phyloP scores from a whole-genome alignment of 352 stramenopile genomes.

The Pythium brachiatum region DNA sequence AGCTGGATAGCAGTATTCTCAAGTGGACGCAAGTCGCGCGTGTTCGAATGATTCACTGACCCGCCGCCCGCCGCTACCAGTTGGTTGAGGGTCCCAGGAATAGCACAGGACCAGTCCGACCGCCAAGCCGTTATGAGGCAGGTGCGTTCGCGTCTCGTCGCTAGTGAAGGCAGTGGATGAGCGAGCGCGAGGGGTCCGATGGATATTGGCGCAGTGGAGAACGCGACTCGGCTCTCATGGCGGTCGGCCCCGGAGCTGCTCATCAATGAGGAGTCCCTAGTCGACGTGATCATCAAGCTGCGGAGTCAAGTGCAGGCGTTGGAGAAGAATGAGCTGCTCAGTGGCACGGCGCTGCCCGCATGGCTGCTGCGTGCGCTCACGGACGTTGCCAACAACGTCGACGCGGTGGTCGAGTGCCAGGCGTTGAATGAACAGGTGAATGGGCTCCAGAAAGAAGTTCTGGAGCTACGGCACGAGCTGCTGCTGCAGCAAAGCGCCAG shows the following conservation, averaged over 20 bases:
- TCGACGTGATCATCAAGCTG: slow-evolving; percentile 74
- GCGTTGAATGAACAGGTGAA: slow-evolving; percentile 67
- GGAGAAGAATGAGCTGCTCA: slow-evolving; percentile 78
- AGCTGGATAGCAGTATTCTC: too few species aligned
- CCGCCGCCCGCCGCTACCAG: too few species aligned
- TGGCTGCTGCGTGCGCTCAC: slow-evolving; percentile 75
- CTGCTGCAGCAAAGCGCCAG: slow-evolving; percentile 54
- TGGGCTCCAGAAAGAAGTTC: slow-evolving; percentile 74
- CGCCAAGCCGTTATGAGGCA: background rate
- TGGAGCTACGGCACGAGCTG: slow-evolving; percentile 77
- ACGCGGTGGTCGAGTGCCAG: slow-evolving; percentile 79
- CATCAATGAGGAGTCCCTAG: slow-evolving; percentile 76
- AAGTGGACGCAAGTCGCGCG: too few species aligned
- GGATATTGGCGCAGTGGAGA: slow-evolving; percentile 34
- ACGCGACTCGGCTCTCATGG: slow-evolving; percentile 55
- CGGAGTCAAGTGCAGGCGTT: slow-evolving; percentile 58
- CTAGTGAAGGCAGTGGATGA: background rate
- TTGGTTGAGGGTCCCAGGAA: background rate
- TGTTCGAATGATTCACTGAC: too few species aligned
- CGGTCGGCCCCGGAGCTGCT: slow-evolving; percentile 66
- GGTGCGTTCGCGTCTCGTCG: background rate
- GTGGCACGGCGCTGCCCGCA: slow-evolving; percentile 52
- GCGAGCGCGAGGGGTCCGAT: slow-evolving; percentile 11
- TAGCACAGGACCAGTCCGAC: background rate
- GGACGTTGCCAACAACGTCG: slow-evolving; percentile 78